Evolutionary conservation across 345 rosid species (phyloP), one percentile per base, ranked within the genome.

Genomic region (Eucalyptus curtisii): DNA sequence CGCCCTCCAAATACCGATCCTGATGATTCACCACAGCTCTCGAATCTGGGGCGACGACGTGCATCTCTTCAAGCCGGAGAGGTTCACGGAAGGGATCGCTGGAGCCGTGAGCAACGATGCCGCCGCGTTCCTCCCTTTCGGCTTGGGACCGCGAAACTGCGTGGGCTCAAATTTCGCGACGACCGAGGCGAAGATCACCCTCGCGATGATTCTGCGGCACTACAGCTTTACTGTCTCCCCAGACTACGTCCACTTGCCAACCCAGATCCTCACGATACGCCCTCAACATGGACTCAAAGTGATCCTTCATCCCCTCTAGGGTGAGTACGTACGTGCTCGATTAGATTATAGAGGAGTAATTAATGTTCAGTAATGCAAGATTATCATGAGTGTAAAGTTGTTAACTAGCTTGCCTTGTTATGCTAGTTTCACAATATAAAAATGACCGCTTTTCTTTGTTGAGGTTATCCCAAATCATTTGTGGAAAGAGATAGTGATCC

Each of bases 21-120:
- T 91, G 27, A 91, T 90, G 81, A 42, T 91, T 57, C 94, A 92
- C 88, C 91, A 90, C 45, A 88, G 92, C 86, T 89, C 92, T 76
- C 44, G 90, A 30, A 57, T 91, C 33, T 93, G 94, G 96, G 95
- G 95, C 52, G 91, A 92, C 11, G 93, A 92, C 88, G 92, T 59
- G n/a, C 90, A 91, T 61, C 89, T 87, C 49, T 93, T 92, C 91
- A 90, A 88, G 86, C 95, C 92, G 20, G 92, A 93, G 85, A 91
- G 96, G 85, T 93, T 93, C 47, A 87, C 91, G 1, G 89, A 90
- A 88, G 95, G 95, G 20, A 55, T 92, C 9, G 93, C 92, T 31
- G 91, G 90, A 57, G 95, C 96, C 49, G 90, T 93, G 57, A 89
- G 87, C 64, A 90, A 92, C 80, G 92, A 91, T 55, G n/a, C 68